phyloP scores from a whole-genome alignment of 768 basidiomycete genomes.

The Leccinum ochraceum region DNA sequence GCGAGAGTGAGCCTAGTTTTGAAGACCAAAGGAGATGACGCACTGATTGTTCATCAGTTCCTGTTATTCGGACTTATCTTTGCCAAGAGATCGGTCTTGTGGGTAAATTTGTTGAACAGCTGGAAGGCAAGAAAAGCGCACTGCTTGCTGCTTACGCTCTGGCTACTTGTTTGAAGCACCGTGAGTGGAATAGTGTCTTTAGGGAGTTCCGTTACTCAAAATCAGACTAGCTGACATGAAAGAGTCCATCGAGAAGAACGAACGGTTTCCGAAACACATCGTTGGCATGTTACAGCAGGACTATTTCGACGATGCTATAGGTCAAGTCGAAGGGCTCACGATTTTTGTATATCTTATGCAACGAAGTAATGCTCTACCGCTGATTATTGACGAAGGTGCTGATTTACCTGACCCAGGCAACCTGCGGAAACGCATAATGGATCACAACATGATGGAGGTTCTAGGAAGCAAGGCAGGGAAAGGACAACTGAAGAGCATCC shows the following conservation, averaged over 20 bases:
- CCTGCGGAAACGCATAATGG: constrained; percentile 11
- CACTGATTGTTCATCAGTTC: constrained; percentile 12
- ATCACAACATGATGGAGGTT: constrained; percentile 18
- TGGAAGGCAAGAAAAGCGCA: constrained; percentile 16
- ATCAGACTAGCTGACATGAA: constrained; percentile 17
- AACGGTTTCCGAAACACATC: constrained; percentile 9
- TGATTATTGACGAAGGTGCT: not conserved
- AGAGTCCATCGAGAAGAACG: constrained; percentile 3
- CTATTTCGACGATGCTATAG: constrained; percentile 28
- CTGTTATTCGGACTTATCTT: constrained; percentile 7
- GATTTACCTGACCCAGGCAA: constrained; percentile 8
- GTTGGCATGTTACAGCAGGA: constrained; percentile 21
- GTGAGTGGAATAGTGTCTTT: constrained; percentile 6
- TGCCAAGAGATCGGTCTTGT: constrained; percentile 3
- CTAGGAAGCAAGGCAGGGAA: constrained; percentile 10
- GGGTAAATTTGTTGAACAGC: constrained; percentile 16
- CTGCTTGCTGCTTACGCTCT: constrained; percentile 26
- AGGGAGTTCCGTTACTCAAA: not conserved
- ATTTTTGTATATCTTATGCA: constrained; percentile 24
- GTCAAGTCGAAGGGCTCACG: constrained; percentile 26
- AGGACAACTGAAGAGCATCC: too few relatives aligned
- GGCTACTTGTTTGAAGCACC: constrained; percentile 12
- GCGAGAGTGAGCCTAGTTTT: constrained; percentile 15
- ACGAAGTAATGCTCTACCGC: constrained; percentile 9
- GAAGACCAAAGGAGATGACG: not conserved